Base-by-base conservation (phyloP, 352 stramenopile genomes). In the Pythium diclinum region DNA sequence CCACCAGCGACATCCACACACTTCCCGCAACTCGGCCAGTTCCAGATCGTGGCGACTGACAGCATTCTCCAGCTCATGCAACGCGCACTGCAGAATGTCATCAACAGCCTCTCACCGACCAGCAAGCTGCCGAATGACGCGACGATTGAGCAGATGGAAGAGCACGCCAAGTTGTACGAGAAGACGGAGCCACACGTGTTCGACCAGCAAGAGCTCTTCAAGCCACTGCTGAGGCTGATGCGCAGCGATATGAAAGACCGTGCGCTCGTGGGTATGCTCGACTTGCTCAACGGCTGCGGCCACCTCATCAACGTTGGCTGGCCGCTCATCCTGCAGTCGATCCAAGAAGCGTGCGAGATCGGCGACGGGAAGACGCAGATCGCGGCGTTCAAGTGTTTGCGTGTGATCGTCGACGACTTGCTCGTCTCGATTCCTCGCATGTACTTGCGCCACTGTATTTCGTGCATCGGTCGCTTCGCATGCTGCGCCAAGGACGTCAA, bases 391-490 rank as follows among this genome's bases (percentile, higher is more conserved):
- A 97, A 98, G 75, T 98, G 90, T 56, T 76, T 99, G 33, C 96
- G 98, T 30, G 76, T 99, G 14, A 97, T 99, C 57, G 91, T 99
- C 13, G 96, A 99, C 70, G 96, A 99, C 57, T 92, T 98, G 64
- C 75, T 99, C 44, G 94, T 97, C 8, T 82, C 87, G 33, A 86
- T 98, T 30, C 83, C 89, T 1, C 76, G 73, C 28, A 71, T 61
- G 64, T 83, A 93, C 66, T 60, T 94, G 38, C 76, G 74, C 10
- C 69, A 89, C 63, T 92, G 83, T 69, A 83, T 98, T 30, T 76
- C 93, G 56, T 99, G 96, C 70, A 98, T 98, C 65, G 93, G 92
- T 0, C 84, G 88, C 5, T 99, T 98, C 76, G 96, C 91, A 4
- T 87, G 78, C 48, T 92, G 92, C 57, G 83, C 84, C 7, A 97